Evolutionary conservation across 257 asterid species (phyloP).

Genomic region (Nicotiana otophora): DNA sequence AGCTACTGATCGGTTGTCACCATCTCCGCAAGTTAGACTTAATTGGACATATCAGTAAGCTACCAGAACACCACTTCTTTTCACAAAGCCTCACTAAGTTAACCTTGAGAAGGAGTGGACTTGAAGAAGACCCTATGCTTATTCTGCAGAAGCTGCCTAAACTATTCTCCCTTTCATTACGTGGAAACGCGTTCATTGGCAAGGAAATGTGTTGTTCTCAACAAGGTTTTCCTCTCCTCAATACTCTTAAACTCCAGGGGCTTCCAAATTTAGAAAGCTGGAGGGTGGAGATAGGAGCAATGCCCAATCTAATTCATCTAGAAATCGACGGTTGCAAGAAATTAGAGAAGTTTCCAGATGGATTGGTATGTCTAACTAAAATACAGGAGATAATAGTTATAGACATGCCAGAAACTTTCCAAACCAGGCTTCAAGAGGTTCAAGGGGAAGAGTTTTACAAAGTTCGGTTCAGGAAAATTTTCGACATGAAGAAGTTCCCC

Average conservation of each 20-base stretch:
- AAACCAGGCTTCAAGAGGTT: conserved; percentile 30
- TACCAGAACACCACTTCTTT: conserved; percentile 31
- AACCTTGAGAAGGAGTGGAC: conserved; percentile 46
- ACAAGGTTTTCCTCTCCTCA: conserved; percentile 35
- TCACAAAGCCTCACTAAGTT: conserved; percentile 30
- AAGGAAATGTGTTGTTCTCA: conserved; percentile 30
- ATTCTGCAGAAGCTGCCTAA: conserved; percentile 38
- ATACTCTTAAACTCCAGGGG: conserved; percentile 27
- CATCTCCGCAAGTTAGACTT: conserved; percentile 49
- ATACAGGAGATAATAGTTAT: conserved; percentile 36
- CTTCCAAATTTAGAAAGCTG: conserved; percentile 30
- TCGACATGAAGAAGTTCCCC: conserved; percentile 14
- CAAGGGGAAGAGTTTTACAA: conserved; percentile 31
- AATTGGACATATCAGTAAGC: conserved; percentile 30
- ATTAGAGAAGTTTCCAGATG: conserved; percentile 39
- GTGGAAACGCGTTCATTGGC: conserved; percentile 32
- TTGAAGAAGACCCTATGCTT: conserved; percentile 45
- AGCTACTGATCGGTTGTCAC: conserved; percentile 25
- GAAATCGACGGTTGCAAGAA: conserved; percentile 36
- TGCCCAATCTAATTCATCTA: conserved; percentile 34
- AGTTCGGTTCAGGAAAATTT: conserved; percentile 30
- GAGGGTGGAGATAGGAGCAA: conserved; percentile 41
- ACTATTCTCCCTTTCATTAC: conserved; percentile 26
- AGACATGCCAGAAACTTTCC: conserved; percentile 42
- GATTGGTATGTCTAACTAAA: conserved; percentile 26